Percentiles rank a stretch among this genome's conserved stretches.
Conservation (phyloP, 768 basidiomycete genomes). For the Collybiopsis confluens region DNA sequence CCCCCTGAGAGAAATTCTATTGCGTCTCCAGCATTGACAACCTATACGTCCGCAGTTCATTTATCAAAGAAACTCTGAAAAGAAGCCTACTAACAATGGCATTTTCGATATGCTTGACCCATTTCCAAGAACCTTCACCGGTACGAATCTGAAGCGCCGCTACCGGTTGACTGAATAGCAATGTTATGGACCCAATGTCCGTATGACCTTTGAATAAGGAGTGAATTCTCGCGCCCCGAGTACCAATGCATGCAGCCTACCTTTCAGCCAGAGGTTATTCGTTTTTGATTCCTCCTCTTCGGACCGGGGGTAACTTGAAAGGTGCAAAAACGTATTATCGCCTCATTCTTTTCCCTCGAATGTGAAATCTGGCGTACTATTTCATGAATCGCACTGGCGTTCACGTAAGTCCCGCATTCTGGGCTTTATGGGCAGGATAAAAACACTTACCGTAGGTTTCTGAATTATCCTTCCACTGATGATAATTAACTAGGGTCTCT, state of each 20-base stretch:
- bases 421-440: background rate
- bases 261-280: conserved; percentile 48
- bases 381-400: conserved; percentile 4
- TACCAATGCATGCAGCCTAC: too few species aligned
- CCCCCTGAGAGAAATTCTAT: conserved; percentile 25
- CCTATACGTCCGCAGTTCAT: conserved; percentile 15
- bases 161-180: conserved; percentile 47
- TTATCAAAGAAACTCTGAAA: background rate
- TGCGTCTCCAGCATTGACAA: conserved; percentile 44
- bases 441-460: conserved; percentile 26
- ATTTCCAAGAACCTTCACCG: conserved; percentile 37
- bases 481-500: conserved; percentile 28
- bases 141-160: conserved; percentile 41
- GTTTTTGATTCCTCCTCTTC: conserved; percentile 37
- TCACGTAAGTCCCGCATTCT: too few species aligned
- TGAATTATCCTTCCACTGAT: conserved; percentile 25
- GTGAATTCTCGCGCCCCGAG: too few species aligned
- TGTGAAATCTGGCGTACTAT: too few species aligned
- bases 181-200: conserved; percentile 42
- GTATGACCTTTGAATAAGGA: background rate
- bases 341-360: too few species aligned
- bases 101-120: conserved; percentile 42
- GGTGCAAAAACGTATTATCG: too few species aligned
- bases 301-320: conserved; percentile 35
- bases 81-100: conserved; percentile 27